These are phyloP conservation scores for Hypoxylon sp. DNA, from an alignment of 2,329 filamentous ascomycete genomes.

Conservation along the genomic window DNA sequence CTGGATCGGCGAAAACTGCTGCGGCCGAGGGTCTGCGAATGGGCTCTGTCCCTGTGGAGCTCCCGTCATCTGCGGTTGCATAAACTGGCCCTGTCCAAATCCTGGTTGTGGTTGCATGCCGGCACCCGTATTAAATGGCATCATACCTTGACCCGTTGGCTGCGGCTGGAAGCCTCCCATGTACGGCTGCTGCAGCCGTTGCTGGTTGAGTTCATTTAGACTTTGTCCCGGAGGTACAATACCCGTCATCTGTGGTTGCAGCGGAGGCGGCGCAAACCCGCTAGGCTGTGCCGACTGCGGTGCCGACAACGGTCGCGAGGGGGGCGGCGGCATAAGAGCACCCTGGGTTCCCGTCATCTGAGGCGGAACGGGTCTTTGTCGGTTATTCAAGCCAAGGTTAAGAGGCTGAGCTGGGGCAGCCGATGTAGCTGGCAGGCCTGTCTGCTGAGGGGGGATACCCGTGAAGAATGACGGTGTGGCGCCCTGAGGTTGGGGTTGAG, in stretches of 20 bases:
- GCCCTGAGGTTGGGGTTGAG: slow-evolving; percentile 56
- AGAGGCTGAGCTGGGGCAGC: slow-evolving; percentile 55
- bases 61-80: slow-evolving; percentile 53
- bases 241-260: slow-evolving; percentile 88
- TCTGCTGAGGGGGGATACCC: slow-evolving; percentile 57
- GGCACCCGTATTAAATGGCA: slow-evolving; percentile 50
- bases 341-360: slow-evolving; percentile 66
- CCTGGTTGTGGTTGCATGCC: slow-evolving; percentile 51
- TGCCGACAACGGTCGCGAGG: slow-evolving; percentile 82
- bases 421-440: slow-evolving; percentile 53
- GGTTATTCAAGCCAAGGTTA: slow-evolving; percentile 55
- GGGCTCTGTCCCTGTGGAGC: slow-evolving; percentile 54
- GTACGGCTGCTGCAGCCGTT: slow-evolving; percentile 70
- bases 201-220: slow-evolving; percentile 75
- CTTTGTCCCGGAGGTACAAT: slow-evolving; percentile 80
- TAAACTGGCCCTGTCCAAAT: slow-evolving; percentile 53
- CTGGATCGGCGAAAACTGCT: slow-evolving; percentile 60
- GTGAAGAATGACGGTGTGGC: slow-evolving; percentile 68
- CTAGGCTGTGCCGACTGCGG: slow-evolving; percentile 82
- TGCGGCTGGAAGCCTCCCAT: slow-evolving; percentile 51
- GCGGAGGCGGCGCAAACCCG: slow-evolving; percentile 74
- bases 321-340: slow-evolving; percentile 77
- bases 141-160: slow-evolving; percentile 51
- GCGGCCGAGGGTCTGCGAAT: slow-evolving; percentile 51
- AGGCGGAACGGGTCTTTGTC: slow-evolving; percentile 77